A percentile compares a stretch with the other conserved stretches of the same genome.
Evolutionary conservation across 352 stramenopile genomes (phyloP).

Genomic region (Phytophthora ramorum): DNA sequence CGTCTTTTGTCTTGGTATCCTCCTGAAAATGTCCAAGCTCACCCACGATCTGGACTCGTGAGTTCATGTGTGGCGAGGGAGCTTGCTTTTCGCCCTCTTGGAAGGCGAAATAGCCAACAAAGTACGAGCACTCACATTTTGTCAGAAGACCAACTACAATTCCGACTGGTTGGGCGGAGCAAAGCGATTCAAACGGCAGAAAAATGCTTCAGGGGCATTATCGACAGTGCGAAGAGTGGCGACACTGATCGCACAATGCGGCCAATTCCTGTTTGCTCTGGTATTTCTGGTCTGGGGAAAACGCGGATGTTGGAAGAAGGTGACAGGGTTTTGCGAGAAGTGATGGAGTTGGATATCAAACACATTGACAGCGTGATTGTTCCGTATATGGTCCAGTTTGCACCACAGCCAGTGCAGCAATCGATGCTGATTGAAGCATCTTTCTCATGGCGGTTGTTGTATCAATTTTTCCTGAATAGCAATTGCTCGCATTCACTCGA

Average conservation of each 20-base stretch:
- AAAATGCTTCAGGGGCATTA: conserved; percentile 16
- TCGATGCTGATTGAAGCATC: conserved; percentile 46
- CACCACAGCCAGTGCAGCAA: conserved; percentile 21
- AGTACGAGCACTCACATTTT: conserved; percentile 11
- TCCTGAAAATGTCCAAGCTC: not conserved
- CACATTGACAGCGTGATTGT: conserved; percentile 37
- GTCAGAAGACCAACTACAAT: conserved; percentile 12
- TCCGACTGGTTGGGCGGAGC: conserved; percentile 23
- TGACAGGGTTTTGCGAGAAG: conserved; percentile 27
- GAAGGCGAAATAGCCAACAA: conserved; percentile 29
- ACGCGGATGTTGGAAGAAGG: conserved; percentile 48
- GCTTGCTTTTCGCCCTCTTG: conserved; percentile 20
- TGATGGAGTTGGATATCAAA: conserved; percentile 24
- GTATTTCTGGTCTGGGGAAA: conserved; percentile 44
- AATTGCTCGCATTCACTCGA: conserved; percentile 31
- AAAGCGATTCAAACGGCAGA: conserved; percentile 7
- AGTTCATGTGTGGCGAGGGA: conserved; percentile 4
- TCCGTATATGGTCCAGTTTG: conserved; percentile 29
- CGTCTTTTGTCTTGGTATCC: not conserved
- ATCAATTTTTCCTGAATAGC: conserved; percentile 40
- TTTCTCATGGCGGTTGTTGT: conserved; percentile 42
- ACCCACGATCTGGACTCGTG: conserved; percentile 15
- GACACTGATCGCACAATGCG: conserved; percentile 22
- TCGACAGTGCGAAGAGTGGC: conserved; percentile 2
- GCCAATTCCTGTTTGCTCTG: conserved; percentile 40